Base-by-base conservation (phyloP, 2,329 filamentous ascomycete species). In the Diplodia mutila region DNA sequence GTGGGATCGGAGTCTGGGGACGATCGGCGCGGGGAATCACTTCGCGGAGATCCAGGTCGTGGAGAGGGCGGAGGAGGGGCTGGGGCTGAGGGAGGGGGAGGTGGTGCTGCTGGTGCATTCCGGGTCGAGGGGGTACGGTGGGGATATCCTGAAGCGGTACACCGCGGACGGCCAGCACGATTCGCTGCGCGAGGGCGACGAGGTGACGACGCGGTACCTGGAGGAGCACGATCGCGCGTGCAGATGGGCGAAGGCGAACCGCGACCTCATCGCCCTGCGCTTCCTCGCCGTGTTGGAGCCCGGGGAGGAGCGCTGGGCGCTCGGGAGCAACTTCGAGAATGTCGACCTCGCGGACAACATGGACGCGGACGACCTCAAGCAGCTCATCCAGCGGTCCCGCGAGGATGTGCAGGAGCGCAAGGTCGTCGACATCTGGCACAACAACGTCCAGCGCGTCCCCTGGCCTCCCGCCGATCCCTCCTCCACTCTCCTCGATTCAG, bases 41-140 rank as follows among this genome's bases (percentile, higher is more conserved):
- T 79, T 80, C 46, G 78, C 76, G 27, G 78, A 81, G 67, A 70
- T 79, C 16, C 77, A 80, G 66, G 73, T 80, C 1, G 75, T 80
- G 1, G 78, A 79, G 59, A 61, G 66, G 27, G 52, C 42, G 2
- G 51, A 69, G 1, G 70, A 70, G 16, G 65, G 67, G 9, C 34
- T 66, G 1, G 71, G 69, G 4, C 70, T 76, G 16, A 61, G 67
- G 18, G 66, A 73, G 32, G 72, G 75, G 12, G 75, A 80, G 37
- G 78, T 79, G 23, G 63, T 80, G 23, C 69, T 80, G 16, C 72
- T 80, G 1, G 75, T 80, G 8, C 78, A 79, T 61, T 80, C 78
- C 0, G 78, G 78, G 9, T 79, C 76, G 12, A 71, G 76, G 46
- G 77, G 76, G 14, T 79, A 75, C 61, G 79, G 78, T 16, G 72